Evolutionary conservation across 1,139 yeast genomes (phyloP).

Genomic region (Pichia sp.): DNA sequence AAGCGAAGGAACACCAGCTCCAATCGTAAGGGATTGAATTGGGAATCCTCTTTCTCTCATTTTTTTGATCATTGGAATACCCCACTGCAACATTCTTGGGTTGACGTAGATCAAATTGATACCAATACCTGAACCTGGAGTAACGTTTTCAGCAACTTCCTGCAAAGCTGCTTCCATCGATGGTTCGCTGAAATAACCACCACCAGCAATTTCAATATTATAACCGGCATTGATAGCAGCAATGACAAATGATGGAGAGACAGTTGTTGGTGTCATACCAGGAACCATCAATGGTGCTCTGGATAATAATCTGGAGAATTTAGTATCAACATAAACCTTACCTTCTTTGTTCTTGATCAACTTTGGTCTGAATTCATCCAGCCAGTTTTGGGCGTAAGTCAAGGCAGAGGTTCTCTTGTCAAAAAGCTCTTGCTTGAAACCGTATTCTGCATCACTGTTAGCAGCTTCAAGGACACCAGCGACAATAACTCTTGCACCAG

Average conservation of each 20-base stretch:
- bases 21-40: conserved; percentile 90
- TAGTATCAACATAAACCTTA: conserved; percentile 82
- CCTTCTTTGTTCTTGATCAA: conserved; percentile 71
- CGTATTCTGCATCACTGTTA: conserved; percentile 71
- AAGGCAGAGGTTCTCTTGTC: conserved; percentile 61
- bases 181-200: conserved; percentile 83
- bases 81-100: conserved; percentile 98
- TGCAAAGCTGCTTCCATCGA: conserved; percentile 73
- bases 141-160: conserved; percentile 56
- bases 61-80: conserved; percentile 88
- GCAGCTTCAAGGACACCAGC: conserved; percentile 85
- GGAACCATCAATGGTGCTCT: conserved; percentile 97
- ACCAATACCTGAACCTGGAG: conserved; percentile 88
- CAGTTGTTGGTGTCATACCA: conserved; percentile 99
- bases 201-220: conserved; percentile 97
- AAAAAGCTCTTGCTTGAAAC: conserved; percentile 93
- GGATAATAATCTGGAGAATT: conserved; percentile 86
- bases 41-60: conserved; percentile 92
- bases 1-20: conserved; percentile 98
- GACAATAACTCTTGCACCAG: conserved; percentile 90
- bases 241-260: conserved; percentile 87
- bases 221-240: conserved; percentile 95
- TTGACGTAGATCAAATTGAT: conserved; percentile 90
- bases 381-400: conserved; percentile 89
- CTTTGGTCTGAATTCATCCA: conserved; percentile 79